These are phyloP conservation scores for Trypanosomatidae sp. DNA, from an alignment of 208 protist species.

Conservation along the genomic window DNA sequence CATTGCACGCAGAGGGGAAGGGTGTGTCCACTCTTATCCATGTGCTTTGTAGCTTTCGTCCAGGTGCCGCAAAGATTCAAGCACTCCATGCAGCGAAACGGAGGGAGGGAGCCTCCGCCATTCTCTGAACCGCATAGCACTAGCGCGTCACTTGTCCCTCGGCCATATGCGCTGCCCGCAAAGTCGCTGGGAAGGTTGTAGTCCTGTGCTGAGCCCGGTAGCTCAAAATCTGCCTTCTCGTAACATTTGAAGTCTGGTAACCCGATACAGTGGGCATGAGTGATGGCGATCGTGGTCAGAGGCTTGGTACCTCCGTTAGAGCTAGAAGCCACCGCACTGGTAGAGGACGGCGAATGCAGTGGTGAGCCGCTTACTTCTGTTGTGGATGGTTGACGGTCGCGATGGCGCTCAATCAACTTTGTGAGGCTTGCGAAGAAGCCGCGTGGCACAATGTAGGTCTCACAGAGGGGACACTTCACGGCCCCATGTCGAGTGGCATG, in stretches of 20 bases:
- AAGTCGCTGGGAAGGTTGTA: slow-evolving; percentile 16
- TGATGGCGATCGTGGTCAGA: slow-evolving; percentile 19
- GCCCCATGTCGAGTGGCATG: slow-evolving; percentile 34
- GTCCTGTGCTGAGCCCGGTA: slow-evolving; percentile 14
- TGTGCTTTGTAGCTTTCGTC: slow-evolving; percentile 69
- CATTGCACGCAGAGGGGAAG: slow-evolving; percentile 59
- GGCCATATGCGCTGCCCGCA: not conserved
- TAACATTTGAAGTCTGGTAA: slow-evolving; percentile 24
- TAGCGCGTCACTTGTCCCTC: not conserved
- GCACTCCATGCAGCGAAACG: slow-evolving; percentile 73
- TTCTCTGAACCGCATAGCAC: not conserved
- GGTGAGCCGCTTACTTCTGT: not conserved
- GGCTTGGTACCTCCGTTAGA: not conserved
- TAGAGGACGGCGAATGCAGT: not conserved
- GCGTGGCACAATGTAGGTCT: slow-evolving; percentile 34
- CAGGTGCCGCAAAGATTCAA: slow-evolving; percentile 54
- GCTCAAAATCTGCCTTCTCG: slow-evolving; percentile 29
- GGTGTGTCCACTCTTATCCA: slow-evolving; percentile 58
- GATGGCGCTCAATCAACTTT: slow-evolving; percentile 29
- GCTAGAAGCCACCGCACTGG: not conserved
- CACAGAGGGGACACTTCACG: slow-evolving; percentile 35
- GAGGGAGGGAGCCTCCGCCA: not conserved
- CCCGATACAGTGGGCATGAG: slow-evolving; percentile 14
- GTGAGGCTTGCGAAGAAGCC: slow-evolving; percentile 33
- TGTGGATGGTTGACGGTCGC: not conserved